A percentile compares a stretch with the other conserved stretches of the same genome.
Evolutionary conservation across 2,329 filamentous ascomycete genomes (phyloP).

Genomic region (Clonostachys rhizophaga): DNA sequence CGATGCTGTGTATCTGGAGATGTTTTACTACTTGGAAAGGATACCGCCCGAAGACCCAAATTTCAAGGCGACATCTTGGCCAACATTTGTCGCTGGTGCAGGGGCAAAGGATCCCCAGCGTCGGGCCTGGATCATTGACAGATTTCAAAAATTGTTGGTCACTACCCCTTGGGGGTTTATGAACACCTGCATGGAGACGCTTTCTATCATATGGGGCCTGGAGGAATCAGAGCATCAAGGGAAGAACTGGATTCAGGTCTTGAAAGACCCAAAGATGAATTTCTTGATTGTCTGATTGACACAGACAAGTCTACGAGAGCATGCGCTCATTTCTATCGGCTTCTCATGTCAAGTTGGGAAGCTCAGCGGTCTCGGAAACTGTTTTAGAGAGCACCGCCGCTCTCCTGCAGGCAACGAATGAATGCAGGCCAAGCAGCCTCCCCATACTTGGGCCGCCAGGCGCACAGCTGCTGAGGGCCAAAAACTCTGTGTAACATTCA

Average conservation of each 20-base stretch:
- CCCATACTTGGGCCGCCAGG: too few species aligned
- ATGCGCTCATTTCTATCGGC: too few species aligned
- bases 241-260: constrained; percentile 31
- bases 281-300: constrained; percentile 32
- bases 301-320: not conserved
- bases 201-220: constrained; percentile 35
- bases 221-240: constrained; percentile 20
- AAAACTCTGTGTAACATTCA: too few species aligned
- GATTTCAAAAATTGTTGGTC: constrained; percentile 31
- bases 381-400: too few species aligned
- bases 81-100: constrained; percentile 50
- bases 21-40: constrained; percentile 38
- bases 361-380: too few species aligned
- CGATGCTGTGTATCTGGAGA: constrained; percentile 32
- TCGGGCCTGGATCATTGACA: constrained; percentile 42
- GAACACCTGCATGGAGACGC: constrained; percentile 37
- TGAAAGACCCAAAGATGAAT: constrained; percentile 33
- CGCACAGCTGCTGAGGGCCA: too few species aligned
- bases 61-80: constrained; percentile 53
- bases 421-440: too few species aligned
- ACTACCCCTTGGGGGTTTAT: constrained; percentile 44
- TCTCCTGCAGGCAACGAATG: too few species aligned
- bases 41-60: constrained; percentile 44
- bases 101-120: constrained; percentile 35
- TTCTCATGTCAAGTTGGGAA: too few species aligned